These are phyloP conservation scores for Penicillium psychrofluorescens DNA, from an alignment of 495 filamentous ascomycete species.

Conservation along the genomic window DNA sequence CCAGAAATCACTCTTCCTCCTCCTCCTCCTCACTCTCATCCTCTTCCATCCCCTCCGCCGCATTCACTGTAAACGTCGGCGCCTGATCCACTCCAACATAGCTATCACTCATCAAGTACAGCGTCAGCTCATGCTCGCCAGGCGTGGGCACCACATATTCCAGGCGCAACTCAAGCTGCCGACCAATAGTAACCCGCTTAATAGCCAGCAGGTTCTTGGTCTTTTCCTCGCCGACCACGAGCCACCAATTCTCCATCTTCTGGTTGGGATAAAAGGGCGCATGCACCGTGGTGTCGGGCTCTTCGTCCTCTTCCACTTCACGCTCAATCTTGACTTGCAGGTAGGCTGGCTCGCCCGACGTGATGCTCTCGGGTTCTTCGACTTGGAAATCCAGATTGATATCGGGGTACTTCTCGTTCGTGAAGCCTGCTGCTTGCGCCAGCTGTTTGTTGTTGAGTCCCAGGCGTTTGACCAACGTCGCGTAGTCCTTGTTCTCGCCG, in stretches of 20 bases:
- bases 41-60: conserved; percentile 90
- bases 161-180: conserved; percentile 66
- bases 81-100: conserved; percentile 97
- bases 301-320: conserved; percentile 68
- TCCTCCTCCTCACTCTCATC: conserved; percentile 81
- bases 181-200: conserved; percentile 85
- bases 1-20: conserved; percentile 49
- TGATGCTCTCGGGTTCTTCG: conserved; percentile 70
- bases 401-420: conserved; percentile 94
- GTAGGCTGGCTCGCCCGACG: conserved; percentile 72
- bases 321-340: conserved; percentile 83
- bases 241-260: conserved; percentile 98
- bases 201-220: conserved; percentile 83
- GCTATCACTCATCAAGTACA: conserved; percentile 96
- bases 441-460: conserved; percentile 77
- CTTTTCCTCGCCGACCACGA: conserved; percentile 84
- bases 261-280: conserved; percentile 88
- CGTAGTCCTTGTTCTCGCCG: conserved; percentile 75
- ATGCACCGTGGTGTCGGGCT: conserved; percentile 79
- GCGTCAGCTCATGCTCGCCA: conserved; percentile 79
- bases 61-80: conserved; percentile 75
- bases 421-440: conserved; percentile 83
- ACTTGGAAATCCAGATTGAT: conserved; percentile 85
- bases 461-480: conserved; percentile 64
- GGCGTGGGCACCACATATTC: conserved; percentile 83